Conservation (phyloP, 2,329 filamentous ascomycete genomes). For the Stromatinia cepivora region DNA sequence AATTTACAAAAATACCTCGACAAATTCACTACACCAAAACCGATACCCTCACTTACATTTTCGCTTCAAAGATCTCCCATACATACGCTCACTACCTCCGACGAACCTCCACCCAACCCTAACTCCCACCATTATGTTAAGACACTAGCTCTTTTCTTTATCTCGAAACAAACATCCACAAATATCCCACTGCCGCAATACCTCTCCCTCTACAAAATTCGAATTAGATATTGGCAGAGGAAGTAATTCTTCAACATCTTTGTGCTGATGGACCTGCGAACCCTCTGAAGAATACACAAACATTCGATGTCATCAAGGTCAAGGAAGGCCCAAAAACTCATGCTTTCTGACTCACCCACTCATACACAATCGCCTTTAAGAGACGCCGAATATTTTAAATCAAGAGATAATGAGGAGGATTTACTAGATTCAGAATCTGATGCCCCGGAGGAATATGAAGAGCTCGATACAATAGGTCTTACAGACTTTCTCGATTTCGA, state of each 20-base stretch:
- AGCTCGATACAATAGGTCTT: conserved; percentile 15
- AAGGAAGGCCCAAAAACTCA: conserved; percentile 23
- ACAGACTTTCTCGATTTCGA: conserved; percentile 71
- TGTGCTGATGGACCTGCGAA: conserved; percentile 10
- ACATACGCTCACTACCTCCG: background rate
- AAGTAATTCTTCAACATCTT: background rate
- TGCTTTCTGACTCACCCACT: conserved; percentile 18
- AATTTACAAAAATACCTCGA: background rate
- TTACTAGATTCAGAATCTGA: conserved; percentile 3
- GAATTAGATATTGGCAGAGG: conserved; percentile 3
- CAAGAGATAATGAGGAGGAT: conserved; percentile 16
- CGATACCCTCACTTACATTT: background rate
- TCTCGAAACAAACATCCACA: background rate
- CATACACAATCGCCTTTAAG: conserved; percentile 2
- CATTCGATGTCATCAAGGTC: conserved; percentile 8
- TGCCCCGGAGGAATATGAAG: background rate
- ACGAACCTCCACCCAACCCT: conserved; percentile 6
- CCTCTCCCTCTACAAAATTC: background rate
- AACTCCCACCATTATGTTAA: conserved; percentile 1
- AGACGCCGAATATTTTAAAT: conserved; percentile 1
- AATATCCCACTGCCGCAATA: background rate
- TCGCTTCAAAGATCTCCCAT: conserved; percentile 18
- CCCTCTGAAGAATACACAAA: conserved; percentile 5
- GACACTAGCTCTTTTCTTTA: conserved; percentile 7
- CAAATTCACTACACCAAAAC: background rate